phyloP scores from a whole-genome alignment of 2,329 filamentous ascomycete species.

The Talaromyces piceae region DNA sequence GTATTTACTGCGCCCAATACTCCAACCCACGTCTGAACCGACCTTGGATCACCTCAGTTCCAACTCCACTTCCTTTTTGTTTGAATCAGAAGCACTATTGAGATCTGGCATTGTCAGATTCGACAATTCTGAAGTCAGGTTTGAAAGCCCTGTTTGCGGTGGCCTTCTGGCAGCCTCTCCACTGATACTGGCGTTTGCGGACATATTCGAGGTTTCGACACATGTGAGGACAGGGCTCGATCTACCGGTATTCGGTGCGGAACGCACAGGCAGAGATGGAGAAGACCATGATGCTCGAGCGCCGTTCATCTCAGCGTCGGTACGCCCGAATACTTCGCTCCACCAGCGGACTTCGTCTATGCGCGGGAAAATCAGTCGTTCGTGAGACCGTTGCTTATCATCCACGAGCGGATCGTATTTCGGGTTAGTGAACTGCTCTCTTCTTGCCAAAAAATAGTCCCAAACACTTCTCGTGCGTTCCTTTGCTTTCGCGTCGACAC shows the following conservation, averaged over 20 bases:
- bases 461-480: constrained; percentile 81
- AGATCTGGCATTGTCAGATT: constrained; percentile 35
- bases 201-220: constrained; percentile 49
- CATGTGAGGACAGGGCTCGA: constrained; percentile 50
- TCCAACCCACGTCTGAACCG: neutral
- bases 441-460: constrained; percentile 85
- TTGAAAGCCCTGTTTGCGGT: constrained; percentile 30
- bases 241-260: constrained; percentile 21
- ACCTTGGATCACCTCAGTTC: constrained; percentile 43
- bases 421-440: constrained; percentile 72
- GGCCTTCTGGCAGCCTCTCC: constrained; percentile 20
- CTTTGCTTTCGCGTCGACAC: constrained; percentile 59
- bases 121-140: constrained; percentile 40
- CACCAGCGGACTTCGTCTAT: constrained; percentile 84
- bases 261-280: constrained; percentile 33
- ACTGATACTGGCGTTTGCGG: neutral
- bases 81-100: constrained; percentile 22
- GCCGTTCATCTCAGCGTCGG: constrained; percentile 88
- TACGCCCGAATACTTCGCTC: constrained; percentile 77
- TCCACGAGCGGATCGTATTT: constrained; percentile 69
- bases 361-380: constrained; percentile 75
- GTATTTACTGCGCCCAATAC: neutral
- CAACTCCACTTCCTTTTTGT: constrained; percentile 36
- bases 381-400: constrained; percentile 69
- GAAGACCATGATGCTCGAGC: constrained; percentile 40